phyloP scores from a whole-genome alignment of 179 eudicot genomes.

The Patellifolia procumbens region DNA sequence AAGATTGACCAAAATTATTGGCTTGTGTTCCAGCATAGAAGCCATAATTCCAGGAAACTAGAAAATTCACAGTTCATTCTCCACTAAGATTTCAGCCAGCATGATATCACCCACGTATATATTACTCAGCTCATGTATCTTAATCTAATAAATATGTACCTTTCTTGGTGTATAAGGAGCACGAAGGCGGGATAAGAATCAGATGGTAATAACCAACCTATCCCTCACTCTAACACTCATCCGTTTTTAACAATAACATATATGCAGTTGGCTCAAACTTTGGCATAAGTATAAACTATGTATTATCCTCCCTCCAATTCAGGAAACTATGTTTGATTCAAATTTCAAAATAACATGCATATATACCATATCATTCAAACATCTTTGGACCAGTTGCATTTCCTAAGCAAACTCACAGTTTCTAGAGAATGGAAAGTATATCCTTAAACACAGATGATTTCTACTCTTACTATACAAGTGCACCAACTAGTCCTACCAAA shows the following conservation, averaged over 20 bases:
- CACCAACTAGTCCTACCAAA: conserved; percentile 49
- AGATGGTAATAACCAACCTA: no score
- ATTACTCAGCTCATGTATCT: not conserved
- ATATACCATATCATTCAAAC: not conserved
- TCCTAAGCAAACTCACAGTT: not conserved
- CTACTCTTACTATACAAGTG: conserved; percentile 45
- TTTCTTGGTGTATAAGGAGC: no score
- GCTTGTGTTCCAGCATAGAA: conserved; percentile 21
- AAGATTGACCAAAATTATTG: conserved; percentile 15
- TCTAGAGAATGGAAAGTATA: conserved; percentile 21
- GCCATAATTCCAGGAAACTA: conserved; percentile 31
- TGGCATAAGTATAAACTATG: not conserved
- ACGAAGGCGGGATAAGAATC: no score
- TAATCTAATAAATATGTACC: not conserved
- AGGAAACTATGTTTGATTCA: conserved; percentile 25
- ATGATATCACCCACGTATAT: conserved; percentile 20
- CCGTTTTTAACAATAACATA: conserved; percentile 1
- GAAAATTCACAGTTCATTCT: conserved; percentile 12
- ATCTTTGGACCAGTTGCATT: not conserved
- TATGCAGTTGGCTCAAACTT: conserved; percentile 7
- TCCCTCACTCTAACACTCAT: no score
- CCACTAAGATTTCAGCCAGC: conserved; percentile 6
- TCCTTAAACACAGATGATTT: conserved; percentile 29
- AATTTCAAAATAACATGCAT: conserved; percentile 17
- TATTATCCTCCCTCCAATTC: conserved; percentile 23